Conservation (phyloP, 1,284 basidiomycete species). For the Boletellus deceptivus region DNA sequence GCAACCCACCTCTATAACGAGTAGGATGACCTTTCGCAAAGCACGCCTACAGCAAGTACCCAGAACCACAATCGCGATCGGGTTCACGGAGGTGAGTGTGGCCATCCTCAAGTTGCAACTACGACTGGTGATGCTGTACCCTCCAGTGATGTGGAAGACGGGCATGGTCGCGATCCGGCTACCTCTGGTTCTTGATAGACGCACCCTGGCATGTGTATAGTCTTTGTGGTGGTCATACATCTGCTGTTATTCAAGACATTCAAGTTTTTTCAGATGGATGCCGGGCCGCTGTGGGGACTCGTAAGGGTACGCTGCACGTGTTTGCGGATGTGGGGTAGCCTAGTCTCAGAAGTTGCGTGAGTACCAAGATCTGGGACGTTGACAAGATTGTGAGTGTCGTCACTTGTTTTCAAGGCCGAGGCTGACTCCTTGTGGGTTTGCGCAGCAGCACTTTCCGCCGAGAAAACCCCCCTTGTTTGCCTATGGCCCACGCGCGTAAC, state of each 20-base stretch:
- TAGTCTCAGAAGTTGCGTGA: slow-evolving; percentile 62
- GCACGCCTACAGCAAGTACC: too few species aligned
- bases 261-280: slow-evolving; percentile 61
- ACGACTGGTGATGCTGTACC: too few species aligned
- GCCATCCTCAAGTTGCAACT: too few species aligned
- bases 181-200: too few species aligned
- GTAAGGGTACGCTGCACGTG: slow-evolving; percentile 65
- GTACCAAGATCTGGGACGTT: slow-evolving; percentile 56
- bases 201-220: slow-evolving; percentile 47
- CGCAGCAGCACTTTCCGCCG: slow-evolving; percentile 35
- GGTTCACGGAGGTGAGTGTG: too few species aligned
- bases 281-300: slow-evolving; percentile 70
- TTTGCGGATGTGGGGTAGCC: slow-evolving; percentile 75
- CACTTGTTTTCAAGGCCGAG: neutral
- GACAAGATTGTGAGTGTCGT: slow-evolving; percentile 44
- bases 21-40: too few species aligned
- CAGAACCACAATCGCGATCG: too few species aligned
- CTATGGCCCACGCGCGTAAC: too few species aligned
- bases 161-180: too few species aligned
- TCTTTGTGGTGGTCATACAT: slow-evolving; percentile 69
- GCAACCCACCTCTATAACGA: too few species aligned
- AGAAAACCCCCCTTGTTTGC: too few species aligned
- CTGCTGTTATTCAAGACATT: slow-evolving; percentile 59
- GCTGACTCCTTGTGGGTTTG: slow-evolving; percentile 6
- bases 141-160: too few species aligned